Conservation (phyloP, 106 monocot genomes). For the Cymbidium sinense region DNA sequence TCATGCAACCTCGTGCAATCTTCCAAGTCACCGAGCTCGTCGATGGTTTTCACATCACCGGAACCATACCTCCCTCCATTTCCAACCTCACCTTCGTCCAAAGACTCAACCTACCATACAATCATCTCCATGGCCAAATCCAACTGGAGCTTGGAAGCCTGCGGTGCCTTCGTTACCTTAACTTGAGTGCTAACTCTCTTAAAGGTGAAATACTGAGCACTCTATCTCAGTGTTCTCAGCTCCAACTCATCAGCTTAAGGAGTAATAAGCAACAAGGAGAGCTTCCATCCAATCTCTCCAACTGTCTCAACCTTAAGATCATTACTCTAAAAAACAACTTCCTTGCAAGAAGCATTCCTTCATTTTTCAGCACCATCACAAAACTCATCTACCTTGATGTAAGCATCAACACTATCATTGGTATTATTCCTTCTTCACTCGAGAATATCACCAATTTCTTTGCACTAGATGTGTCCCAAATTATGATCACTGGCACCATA, state of each 20-base stretch:
- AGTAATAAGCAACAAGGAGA: slow-evolving; percentile 16
- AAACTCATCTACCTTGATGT: slow-evolving; percentile 6
- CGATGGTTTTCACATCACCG: slow-evolving; percentile 12
- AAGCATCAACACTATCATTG: slow-evolving; percentile 3
- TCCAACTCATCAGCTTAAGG: slow-evolving; percentile 6
- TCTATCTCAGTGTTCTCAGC: slow-evolving; percentile 2
- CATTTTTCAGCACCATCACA: slow-evolving; percentile 7
- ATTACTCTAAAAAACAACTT: slow-evolving; percentile 13
- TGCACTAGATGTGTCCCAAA: not conserved
- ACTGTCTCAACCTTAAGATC: not conserved
- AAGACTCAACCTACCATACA: slow-evolving; percentile 17
- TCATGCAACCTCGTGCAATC: too few species aligned
- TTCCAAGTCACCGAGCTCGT: slow-evolving; percentile 26
- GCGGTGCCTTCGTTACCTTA: slow-evolving; percentile 15
- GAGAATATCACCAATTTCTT: not conserved
- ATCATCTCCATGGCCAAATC: slow-evolving; percentile 13
- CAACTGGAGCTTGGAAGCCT: slow-evolving; percentile 17
- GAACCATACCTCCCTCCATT: slow-evolving; percentile 21
- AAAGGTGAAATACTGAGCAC: slow-evolving; percentile 9
- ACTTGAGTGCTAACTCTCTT: slow-evolving; percentile 16
- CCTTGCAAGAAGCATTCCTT: slow-evolving; percentile 22
- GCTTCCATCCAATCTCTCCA: slow-evolving; percentile 25
- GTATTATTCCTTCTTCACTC: slow-evolving; percentile 10
- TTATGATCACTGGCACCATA: slow-evolving; percentile 7
- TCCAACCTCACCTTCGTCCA: slow-evolving; percentile 38